Evolutionary conservation across 345 rosid species (phyloP).

Genomic region (Syzygium aromaticum): DNA sequence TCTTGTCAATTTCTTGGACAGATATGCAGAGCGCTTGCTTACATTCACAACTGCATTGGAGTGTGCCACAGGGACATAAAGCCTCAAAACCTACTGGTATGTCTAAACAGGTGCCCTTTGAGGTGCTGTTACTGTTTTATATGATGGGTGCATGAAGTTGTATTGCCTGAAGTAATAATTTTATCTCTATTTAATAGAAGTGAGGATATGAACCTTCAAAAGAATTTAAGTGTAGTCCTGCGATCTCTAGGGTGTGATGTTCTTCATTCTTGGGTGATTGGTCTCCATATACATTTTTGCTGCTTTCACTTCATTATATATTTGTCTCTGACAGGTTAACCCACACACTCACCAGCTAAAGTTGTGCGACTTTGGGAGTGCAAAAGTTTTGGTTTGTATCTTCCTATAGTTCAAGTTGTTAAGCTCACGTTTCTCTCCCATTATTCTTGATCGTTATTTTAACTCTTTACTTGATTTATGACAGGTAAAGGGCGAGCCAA

Average conservation of each 20-base stretch:
- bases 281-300: not conserved
- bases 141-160: not conserved
- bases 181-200: not conserved
- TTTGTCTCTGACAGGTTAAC: slow-evolving; percentile 47
- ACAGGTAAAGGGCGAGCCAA: slow-evolving; percentile 95
- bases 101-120: not conserved
- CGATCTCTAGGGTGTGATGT: not conserved
- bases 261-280: not conserved
- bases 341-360: slow-evolving; percentile 98
- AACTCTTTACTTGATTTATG: not conserved
- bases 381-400: slow-evolving; percentile 80
- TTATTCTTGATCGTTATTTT: not conserved
- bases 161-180: not conserved
- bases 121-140: not conserved
- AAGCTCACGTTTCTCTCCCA: not conserved
- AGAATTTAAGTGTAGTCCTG: not conserved
- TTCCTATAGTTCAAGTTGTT: not conserved
- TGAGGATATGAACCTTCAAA: not conserved
- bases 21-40: slow-evolving; percentile 90
- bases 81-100: slow-evolving; percentile 95
- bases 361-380: slow-evolving; percentile 95
- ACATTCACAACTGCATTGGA: slow-evolving; percentile 76
- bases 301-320: not conserved
- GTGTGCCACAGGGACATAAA: slow-evolving; percentile 98
- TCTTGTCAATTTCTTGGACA: slow-evolving; percentile 10